A percentile compares a stretch with the other conserved stretches of the same genome.
Conservation (phyloP, 2,329 filamentous ascomycete genomes). For the Conoideocrella luteorostrata region DNA sequence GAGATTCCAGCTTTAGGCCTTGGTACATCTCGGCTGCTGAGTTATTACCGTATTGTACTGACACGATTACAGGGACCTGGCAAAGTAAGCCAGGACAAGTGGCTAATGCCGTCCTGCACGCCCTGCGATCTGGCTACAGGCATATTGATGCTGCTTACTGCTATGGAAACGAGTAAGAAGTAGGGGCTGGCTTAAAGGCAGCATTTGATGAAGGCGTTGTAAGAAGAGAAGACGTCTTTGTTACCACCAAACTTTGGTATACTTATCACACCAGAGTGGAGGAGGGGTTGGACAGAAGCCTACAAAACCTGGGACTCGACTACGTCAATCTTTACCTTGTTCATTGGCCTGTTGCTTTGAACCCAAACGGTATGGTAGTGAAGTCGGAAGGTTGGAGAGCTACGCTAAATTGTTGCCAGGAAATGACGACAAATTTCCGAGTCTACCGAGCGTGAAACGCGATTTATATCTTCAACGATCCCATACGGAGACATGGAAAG, state of each 20-base stretch:
- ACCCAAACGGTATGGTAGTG: too few relatives aligned
- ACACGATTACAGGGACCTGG: conserved; percentile 51
- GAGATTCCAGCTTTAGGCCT: too few relatives aligned
- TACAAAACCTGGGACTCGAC: conserved; percentile 36
- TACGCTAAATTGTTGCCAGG: conserved; percentile 15
- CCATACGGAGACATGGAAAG: conserved; percentile 16
- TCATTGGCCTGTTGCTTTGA: conserved; percentile 53
- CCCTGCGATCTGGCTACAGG: conserved; percentile 45
- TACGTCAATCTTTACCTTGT: conserved; percentile 43
- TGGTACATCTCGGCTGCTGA: too few relatives aligned
- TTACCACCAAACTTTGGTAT: conserved; percentile 59
- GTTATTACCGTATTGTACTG: too few relatives aligned
- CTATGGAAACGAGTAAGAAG: too few relatives aligned
- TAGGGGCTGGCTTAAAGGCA: too few relatives aligned
- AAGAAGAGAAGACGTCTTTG: conserved; percentile 33
- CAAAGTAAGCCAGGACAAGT: conserved; percentile 52
- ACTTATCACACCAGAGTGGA: conserved; percentile 46
- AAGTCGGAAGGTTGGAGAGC: neutral
- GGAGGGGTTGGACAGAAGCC: conserved; percentile 35
- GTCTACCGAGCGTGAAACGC: too few relatives aligned
- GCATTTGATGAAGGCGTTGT: conserved; percentile 17
- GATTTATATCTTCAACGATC: too few relatives aligned
- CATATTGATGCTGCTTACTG: conserved; percentile 42
- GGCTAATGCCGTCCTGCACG: conserved; percentile 44
- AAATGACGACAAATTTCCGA: conserved; percentile 21